Percentiles rank a stretch among this genome's conserved stretches.
phyloP scores from a whole-genome alignment of 225 moss, liverwort and hornwort genomes.

The Polytrichum formosum region DNA sequence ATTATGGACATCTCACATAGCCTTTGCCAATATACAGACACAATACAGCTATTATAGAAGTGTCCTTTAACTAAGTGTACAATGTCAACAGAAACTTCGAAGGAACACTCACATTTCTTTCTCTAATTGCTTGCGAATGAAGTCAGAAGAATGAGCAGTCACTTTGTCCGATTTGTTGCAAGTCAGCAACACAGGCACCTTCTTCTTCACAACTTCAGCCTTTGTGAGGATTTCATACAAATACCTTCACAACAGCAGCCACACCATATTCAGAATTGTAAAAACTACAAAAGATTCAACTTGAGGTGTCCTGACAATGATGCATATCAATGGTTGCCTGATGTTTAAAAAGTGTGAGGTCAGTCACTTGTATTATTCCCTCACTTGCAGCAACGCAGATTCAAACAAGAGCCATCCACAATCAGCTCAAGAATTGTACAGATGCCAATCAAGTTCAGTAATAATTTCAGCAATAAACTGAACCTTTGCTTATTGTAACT shows the following conservation, averaged over 20 bases:
- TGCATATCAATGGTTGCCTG: too few relatives aligned
- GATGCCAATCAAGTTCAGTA: too few relatives aligned
- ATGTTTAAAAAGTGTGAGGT: not conserved
- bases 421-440: too few relatives aligned
- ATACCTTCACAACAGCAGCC: conserved; percentile 46
- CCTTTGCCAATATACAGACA: too few relatives aligned
- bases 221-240: conserved; percentile 85
- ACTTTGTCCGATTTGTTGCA: conserved; percentile 99
- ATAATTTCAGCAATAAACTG: too few relatives aligned
- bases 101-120: conserved; percentile 77
- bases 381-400: too few relatives aligned
- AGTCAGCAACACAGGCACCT: conserved; percentile 72
- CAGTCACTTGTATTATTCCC: too few relatives aligned
- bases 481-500: too few relatives aligned
- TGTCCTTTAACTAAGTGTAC: too few relatives aligned
- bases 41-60: not conserved
- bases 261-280: conserved; percentile 8
- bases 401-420: too few relatives aligned
- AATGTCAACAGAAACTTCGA: not conserved
- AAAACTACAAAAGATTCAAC: not conserved
- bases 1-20: too few relatives aligned
- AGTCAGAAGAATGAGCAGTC: conserved; percentile 91
- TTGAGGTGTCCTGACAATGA: too few relatives aligned
- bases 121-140: conserved; percentile 90
- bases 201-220: conserved; percentile 68